phyloP scores from a whole-genome alignment of 116 monocot genomes.

The Papilionanthe hybrid region DNA sequence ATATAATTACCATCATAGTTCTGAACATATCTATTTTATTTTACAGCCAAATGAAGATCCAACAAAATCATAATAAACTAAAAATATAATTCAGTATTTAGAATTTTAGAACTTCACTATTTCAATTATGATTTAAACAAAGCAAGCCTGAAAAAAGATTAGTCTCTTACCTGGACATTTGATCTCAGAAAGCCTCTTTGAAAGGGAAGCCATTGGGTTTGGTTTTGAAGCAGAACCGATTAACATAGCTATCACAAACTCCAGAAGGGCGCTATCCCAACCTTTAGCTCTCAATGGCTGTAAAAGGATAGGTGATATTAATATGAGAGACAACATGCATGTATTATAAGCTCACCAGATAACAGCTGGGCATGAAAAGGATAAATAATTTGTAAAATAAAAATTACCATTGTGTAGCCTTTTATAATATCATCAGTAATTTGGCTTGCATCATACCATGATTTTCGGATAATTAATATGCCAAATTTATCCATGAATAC shows the following conservation, averaged over 20 bases:
- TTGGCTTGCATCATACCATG: slow-evolving; percentile 77
- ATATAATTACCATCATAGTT: too few species aligned
- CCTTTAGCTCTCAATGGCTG: slow-evolving; percentile 75
- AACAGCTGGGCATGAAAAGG: too few species aligned
- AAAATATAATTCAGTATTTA: too few species aligned
- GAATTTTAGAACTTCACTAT: too few species aligned
- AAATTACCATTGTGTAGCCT: slow-evolving; percentile 74
- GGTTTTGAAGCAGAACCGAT: slow-evolving; percentile 56
- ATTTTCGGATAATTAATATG: slow-evolving; percentile 40
- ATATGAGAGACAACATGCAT: not conserved
- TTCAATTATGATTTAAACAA: not conserved
- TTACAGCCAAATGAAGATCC: too few species aligned
- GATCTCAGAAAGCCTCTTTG: slow-evolving; percentile 60
- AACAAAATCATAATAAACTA: too few species aligned
- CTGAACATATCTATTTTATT: too few species aligned
- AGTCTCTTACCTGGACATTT: slow-evolving; percentile 66
- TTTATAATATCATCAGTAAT: slow-evolving; percentile 61
- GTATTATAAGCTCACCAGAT: not conserved
- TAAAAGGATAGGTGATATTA: slow-evolving; percentile 5
- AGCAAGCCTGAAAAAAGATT: not conserved
- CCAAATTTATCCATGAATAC: slow-evolving; percentile 83
- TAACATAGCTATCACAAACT: slow-evolving; percentile 64
- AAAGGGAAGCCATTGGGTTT: slow-evolving; percentile 24
- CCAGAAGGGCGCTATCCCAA: slow-evolving; percentile 84
- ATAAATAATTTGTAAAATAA: not conserved